These are phyloP conservation scores for Aspergillus sparsus DNA, from an alignment of 495 filamentous ascomycete genomes.

Conservation along the genomic window DNA sequence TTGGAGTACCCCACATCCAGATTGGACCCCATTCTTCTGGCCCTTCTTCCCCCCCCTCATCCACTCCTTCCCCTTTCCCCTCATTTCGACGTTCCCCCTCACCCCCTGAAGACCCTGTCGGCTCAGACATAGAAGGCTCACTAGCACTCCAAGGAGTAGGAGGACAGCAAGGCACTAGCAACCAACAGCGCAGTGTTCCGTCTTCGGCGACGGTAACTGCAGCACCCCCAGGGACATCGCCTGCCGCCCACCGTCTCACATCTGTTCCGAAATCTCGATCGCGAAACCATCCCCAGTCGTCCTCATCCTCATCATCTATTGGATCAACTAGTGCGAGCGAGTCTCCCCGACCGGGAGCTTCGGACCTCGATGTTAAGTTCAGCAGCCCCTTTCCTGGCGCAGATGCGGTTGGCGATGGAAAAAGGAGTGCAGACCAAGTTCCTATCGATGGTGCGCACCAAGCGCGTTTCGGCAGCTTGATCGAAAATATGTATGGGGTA, in stretches of 20 bases:
- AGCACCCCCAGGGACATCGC: slow-evolving; percentile 32
- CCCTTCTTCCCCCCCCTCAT: not conserved
- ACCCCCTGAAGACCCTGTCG: slow-evolving; percentile 23
- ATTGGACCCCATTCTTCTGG: slow-evolving; percentile 1
- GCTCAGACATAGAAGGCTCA: slow-evolving; percentile 29
- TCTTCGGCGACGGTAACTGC: slow-evolving; percentile 19
- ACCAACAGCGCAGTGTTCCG: slow-evolving; percentile 16
- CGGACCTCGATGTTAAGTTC: slow-evolving; percentile 34
- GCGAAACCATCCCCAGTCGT: slow-evolving; percentile 2
- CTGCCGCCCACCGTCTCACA: slow-evolving; percentile 26
- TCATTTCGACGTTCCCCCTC: slow-evolving; percentile 18
- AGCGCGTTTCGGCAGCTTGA: slow-evolving; percentile 37
- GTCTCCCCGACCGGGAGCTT: slow-evolving; percentile 18
- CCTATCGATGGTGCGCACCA: slow-evolving; percentile 25
- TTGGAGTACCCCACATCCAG: too few species aligned
- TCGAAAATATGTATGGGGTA: slow-evolving; percentile 75
- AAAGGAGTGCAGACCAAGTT: slow-evolving; percentile 34
- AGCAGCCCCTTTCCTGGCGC: slow-evolving; percentile 22
- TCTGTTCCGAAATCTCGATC: slow-evolving; percentile 18
- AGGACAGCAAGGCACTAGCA: slow-evolving; percentile 21
- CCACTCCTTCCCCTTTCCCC: slow-evolving; percentile 14
- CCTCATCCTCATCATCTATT: not conserved
- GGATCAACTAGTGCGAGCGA: slow-evolving; percentile 14
- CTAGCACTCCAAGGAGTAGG: slow-evolving; percentile 23
- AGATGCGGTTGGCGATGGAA: slow-evolving; percentile 30